Evolutionary conservation across 805 yeast genomes (phyloP).

Genomic region (Zygosaccharomyces lentus): DNA sequence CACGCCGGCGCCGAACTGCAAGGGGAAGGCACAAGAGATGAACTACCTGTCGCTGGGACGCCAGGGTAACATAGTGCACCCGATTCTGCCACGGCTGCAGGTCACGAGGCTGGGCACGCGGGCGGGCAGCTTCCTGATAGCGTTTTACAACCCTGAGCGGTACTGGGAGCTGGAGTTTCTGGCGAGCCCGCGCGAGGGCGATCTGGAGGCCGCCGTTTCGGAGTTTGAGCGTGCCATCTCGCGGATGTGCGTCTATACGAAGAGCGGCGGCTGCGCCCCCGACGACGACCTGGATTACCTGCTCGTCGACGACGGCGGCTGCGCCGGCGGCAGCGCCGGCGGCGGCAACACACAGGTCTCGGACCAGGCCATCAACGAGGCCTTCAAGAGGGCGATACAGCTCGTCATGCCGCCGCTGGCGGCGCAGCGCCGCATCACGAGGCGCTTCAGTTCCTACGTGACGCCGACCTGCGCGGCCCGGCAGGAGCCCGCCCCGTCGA

Average conservation of each 20-base stretch:
- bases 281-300: constrained; percentile 27
- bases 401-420: constrained; percentile 7
- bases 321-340: constrained; percentile 9
- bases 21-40: constrained; percentile 20
- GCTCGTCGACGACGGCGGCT: constrained; percentile 16
- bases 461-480: neutral
- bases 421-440: constrained; percentile 3
- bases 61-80: constrained; percentile 50
- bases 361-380: constrained; percentile 13
- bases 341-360: neutral
- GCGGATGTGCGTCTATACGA: constrained; percentile 20
- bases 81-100: constrained; percentile 61
- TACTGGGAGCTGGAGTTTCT: constrained; percentile 56
- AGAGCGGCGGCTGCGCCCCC: constrained; percentile 8
- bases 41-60: constrained; percentile 34
- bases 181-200: constrained; percentile 15
- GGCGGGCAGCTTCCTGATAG: constrained; percentile 46
- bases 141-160: constrained; percentile 69
- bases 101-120: constrained; percentile 46
- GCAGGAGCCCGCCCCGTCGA: neutral
- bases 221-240: constrained; percentile 34
- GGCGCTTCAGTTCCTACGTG: constrained; percentile 9
- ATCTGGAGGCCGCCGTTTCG: constrained; percentile 6
- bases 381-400: constrained; percentile 22
- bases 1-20: constrained; percentile 18